phyloP scores from a whole-genome alignment of 495 filamentous ascomycete genomes.

The Bacidia rubella region DNA sequence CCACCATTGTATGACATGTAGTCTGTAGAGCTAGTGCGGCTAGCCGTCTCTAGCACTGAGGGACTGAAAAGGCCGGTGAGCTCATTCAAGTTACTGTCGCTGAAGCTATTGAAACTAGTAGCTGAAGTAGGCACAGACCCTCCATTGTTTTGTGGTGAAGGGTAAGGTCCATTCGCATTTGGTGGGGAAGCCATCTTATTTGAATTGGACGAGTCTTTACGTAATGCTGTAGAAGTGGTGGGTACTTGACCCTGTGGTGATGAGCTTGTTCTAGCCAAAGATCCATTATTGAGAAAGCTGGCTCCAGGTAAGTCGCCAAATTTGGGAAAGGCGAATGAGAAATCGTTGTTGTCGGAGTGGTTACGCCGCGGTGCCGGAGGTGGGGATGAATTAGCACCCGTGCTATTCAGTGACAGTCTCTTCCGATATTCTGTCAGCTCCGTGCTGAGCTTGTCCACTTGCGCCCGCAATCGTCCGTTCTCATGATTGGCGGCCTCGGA shows the following conservation, averaged over 20 bases:
- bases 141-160: neutral
- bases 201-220: slow-evolving; percentile 20
- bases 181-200: slow-evolving; percentile 1
- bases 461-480: slow-evolving; percentile 68
- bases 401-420: slow-evolving; percentile 49
- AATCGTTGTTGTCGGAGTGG: slow-evolving; percentile 48
- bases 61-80: slow-evolving; percentile 34
- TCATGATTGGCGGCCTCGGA: slow-evolving; percentile 75
- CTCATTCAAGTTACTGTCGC: slow-evolving; percentile 23
- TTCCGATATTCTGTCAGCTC: slow-evolving; percentile 87
- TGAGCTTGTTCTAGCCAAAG: slow-evolving; percentile 18
- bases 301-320: slow-evolving; percentile 52
- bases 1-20: slow-evolving; percentile 11
- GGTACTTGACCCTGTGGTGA: slow-evolving; percentile 14
- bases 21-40: slow-evolving; percentile 15
- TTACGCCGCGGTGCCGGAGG: slow-evolving; percentile 25
- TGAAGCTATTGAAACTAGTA: slow-evolving; percentile 20
- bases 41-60: slow-evolving; percentile 27
- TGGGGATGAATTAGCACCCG: slow-evolving; percentile 31
- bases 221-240: slow-evolving; percentile 17
- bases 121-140: neutral
- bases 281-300: slow-evolving; percentile 39
- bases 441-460: slow-evolving; percentile 74
- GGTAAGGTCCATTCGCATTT: slow-evolving; percentile 4
- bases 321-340: slow-evolving; percentile 89